Conservation (phyloP, 2,329 filamentous ascomycete species). For the Fusarium sp. region DNA sequence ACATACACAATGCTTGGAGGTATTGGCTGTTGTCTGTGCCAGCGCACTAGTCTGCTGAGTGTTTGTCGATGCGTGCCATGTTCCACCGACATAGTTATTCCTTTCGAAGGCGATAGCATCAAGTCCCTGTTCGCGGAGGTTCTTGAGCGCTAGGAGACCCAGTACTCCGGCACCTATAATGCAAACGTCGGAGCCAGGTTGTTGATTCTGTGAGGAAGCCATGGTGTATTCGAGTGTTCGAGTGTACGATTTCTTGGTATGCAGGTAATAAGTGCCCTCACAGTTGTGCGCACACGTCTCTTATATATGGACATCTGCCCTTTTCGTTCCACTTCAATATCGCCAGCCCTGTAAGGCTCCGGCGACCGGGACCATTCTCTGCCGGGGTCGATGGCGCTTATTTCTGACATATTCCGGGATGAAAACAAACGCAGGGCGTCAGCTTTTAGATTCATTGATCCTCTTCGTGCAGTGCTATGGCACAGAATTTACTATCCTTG, state of each 20-base stretch:
- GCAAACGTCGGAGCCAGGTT: constrained; percentile 47
- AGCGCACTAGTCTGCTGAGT: constrained; percentile 56
- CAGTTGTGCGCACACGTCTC: neutral
- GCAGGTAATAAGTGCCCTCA: neutral
- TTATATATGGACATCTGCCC: constrained; percentile 19
- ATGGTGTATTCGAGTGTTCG: constrained; percentile 18
- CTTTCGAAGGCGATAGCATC: constrained; percentile 60
- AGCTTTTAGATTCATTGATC: constrained; percentile 20
- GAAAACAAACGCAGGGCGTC: constrained; percentile 5
- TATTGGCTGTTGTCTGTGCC: constrained; percentile 50
- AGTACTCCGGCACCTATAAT: constrained; percentile 53
- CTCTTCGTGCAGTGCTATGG: neutral
- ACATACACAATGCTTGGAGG: constrained; percentile 52
- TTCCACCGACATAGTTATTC: constrained; percentile 58
- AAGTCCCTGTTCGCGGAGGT: constrained; percentile 61
- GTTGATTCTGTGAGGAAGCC: constrained; percentile 27
- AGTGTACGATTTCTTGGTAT: neutral
- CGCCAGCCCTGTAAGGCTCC: neutral
- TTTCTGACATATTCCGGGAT: constrained; percentile 7
- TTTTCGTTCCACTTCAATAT: neutral
- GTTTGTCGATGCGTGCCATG: constrained; percentile 59
- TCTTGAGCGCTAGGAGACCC: constrained; percentile 60
- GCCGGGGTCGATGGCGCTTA: constrained; percentile 3
- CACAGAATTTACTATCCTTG: neutral
- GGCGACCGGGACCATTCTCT: neutral